Conservation (phyloP, 257 asterid species). For the Jaltomata sinuosa region DNA sequence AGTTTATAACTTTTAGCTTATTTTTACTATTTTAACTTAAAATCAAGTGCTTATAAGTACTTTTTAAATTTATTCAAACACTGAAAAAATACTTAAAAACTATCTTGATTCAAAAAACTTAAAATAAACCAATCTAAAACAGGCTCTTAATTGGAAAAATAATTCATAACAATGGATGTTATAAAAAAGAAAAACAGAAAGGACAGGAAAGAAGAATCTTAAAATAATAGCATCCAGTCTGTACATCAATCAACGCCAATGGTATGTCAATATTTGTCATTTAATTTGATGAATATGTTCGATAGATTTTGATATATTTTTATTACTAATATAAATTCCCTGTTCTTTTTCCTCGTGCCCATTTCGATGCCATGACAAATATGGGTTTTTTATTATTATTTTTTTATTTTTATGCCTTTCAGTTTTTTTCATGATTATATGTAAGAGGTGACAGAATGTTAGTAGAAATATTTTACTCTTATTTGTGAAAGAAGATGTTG, state of each 20-base stretch:
- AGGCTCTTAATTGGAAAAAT: background rate
- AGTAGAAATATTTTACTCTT: background rate
- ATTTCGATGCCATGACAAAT: background rate
- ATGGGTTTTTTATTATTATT: background rate
- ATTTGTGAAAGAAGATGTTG: background rate
- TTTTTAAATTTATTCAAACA: no score
- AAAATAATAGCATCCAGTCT: background rate
- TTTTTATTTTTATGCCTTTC: background rate
- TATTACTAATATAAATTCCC: background rate
- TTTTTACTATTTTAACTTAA: no score
- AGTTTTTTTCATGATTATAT: background rate
- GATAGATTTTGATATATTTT: background rate
- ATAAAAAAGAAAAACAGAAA: background rate
- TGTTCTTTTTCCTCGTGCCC: conserved; percentile 1
- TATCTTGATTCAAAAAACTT: no score
- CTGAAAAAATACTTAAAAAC: no score
- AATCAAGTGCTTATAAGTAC: no score
- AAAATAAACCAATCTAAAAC: no score
- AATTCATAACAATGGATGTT: background rate
- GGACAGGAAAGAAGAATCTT: background rate
- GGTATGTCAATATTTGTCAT: background rate
- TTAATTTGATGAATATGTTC: background rate
- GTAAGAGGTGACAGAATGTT: background rate
- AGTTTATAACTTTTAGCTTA: no score
- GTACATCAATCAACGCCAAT: background rate